A percentile compares a stretch with the other conserved stretches of the same genome.
These are phyloP conservation scores for Pulveroboletus sp. DNA, from an alignment of 768 basidiomycete species.

Conservation along the genomic window DNA sequence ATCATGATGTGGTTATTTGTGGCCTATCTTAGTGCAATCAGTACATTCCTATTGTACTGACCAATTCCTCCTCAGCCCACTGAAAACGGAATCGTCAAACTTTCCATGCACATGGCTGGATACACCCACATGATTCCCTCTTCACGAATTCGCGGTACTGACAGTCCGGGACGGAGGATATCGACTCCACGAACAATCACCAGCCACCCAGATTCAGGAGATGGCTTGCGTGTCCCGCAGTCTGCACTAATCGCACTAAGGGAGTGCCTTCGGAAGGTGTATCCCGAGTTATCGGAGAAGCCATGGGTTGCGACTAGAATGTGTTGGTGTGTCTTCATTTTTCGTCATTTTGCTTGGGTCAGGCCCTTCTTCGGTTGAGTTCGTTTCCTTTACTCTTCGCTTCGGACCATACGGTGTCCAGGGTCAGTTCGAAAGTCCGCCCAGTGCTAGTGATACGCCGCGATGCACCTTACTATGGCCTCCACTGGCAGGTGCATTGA, in stretches of 20 bases:
- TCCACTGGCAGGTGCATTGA: neutral
- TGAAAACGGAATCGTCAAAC: slow-evolving; percentile 65
- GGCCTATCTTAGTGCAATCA: neutral
- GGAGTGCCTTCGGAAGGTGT: slow-evolving; percentile 50
- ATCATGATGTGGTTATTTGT: too few relatives aligned
- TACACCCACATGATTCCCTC: slow-evolving; percentile 44
- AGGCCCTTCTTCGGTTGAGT: neutral
- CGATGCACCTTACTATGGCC: neutral
- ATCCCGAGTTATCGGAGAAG: slow-evolving; percentile 75
- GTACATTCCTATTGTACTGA: neutral
- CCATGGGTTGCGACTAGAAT: slow-evolving; percentile 72
- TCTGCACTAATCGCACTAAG: slow-evolving; percentile 50
- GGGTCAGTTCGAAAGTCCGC: neutral
- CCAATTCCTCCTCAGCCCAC: slow-evolving; percentile 52
- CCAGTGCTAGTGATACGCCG: neutral
- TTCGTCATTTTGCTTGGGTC: neutral
- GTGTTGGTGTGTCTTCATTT: slow-evolving; percentile 64
- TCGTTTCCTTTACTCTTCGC: neutral
- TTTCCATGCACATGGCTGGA: slow-evolving; percentile 75
- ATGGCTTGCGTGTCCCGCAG: slow-evolving; percentile 66
- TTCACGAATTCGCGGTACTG: neutral
- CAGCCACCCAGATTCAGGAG: slow-evolving; percentile 49
- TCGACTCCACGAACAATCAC: slow-evolving; percentile 78
- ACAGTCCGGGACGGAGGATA: slow-evolving; percentile 31
- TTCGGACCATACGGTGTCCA: neutral